Evolutionary conservation across 164 flowering plant genomes (phyloP).

Genomic region (Akebia trifoliata): DNA sequence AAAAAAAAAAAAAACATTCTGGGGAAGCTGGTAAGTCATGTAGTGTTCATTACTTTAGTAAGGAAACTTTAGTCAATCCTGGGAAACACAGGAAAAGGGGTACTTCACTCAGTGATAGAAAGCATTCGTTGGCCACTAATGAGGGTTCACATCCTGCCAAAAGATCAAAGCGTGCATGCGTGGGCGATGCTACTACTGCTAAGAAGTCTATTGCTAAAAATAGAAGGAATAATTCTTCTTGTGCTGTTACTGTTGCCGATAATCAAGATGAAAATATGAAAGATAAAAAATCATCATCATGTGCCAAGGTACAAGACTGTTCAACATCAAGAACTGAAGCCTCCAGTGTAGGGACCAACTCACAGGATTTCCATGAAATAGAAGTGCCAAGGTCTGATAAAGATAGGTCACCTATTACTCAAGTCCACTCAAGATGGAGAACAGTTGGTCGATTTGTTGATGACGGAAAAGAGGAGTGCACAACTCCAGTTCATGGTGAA

Average conservation of each 20-base stretch:
- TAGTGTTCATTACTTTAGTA: constrained; percentile 10
- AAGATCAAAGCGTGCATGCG: constrained; percentile 31
- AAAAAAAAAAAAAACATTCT: too few species aligned
- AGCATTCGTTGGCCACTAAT: constrained; percentile 20
- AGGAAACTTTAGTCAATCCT: constrained; percentile 15
- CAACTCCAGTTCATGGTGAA: constrained; percentile 69
- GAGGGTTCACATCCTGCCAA: constrained; percentile 38
- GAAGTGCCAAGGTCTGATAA: constrained; percentile 22
- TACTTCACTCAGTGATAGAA: constrained; percentile 27
- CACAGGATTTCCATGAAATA: constrained; percentile 20
- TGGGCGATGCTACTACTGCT: constrained; percentile 25
- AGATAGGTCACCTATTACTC: constrained; percentile 21
- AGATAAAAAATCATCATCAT: constrained; percentile 20
- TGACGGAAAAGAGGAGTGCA: constrained; percentile 49
- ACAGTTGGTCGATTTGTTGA: constrained; percentile 59
- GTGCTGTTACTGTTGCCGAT: constrained; percentile 21
- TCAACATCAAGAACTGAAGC: constrained; percentile 21
- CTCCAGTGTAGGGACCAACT: constrained; percentile 21
- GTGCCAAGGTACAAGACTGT: constrained; percentile 26
- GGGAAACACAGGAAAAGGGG: constrained; percentile 29
- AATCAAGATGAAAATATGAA: constrained; percentile 25
- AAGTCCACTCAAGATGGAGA: constrained; percentile 43
- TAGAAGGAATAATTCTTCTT: constrained; percentile 23
- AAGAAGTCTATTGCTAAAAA: constrained; percentile 19
- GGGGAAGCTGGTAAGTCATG: constrained; percentile 16